Conservation (phyloP, 75 land plant species). For the Pinus albicaulis region DNA sequence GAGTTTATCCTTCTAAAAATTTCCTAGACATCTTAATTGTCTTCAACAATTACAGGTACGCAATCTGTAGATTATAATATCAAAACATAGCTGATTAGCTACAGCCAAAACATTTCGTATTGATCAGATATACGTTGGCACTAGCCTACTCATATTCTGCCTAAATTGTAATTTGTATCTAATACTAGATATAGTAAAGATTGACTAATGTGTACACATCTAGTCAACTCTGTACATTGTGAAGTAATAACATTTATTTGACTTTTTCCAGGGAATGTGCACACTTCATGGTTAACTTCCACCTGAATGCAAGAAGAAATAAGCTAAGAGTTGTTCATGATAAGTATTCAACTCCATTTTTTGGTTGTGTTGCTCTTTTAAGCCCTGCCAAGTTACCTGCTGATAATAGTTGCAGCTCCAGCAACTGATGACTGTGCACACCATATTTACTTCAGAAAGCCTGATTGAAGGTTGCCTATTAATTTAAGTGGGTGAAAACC, state of each 20-base stretch:
- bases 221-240: no score
- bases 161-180: no score
- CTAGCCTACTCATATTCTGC: no score
- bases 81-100: background rate
- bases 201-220: no score
- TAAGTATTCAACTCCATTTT: constrained; percentile 50
- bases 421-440: background rate
- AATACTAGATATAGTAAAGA: no score
- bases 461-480: no score
- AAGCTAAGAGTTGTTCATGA: constrained; percentile 63
- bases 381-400: constrained; percentile 26
- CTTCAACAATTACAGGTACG: background rate
- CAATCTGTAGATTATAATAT: background rate
- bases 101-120: no score
- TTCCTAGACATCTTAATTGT: background rate
- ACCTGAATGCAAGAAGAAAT: constrained; percentile 39
- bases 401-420: constrained; percentile 11
- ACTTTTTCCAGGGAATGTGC: constrained; percentile 57
- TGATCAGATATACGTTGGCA: no score
- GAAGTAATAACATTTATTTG: no score
- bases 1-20: background rate
- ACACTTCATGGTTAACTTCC: constrained; percentile 43
- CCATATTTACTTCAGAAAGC: no score
- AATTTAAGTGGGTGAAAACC: no score
- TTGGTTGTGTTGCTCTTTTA: constrained; percentile 43